These are phyloP conservation scores for Solanum hybrid DNA, from an alignment of 305 asterid species.

Conservation along the genomic window DNA sequence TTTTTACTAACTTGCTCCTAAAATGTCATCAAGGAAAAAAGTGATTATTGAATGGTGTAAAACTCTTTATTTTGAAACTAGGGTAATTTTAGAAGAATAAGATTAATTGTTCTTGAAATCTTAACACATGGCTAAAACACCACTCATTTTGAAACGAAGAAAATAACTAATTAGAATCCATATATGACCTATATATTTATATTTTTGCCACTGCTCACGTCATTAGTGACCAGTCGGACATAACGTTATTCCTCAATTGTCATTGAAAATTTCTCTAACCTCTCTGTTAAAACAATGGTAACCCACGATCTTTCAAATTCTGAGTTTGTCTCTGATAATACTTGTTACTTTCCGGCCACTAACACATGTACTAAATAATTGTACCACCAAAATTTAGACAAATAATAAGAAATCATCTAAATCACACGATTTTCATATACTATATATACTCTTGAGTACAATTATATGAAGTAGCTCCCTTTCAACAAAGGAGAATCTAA, in stretches of 20 bases:
- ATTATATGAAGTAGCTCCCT: background rate
- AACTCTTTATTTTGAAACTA: no score
- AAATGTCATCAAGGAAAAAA: background rate
- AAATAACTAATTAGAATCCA: background rate
- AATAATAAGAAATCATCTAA: background rate
- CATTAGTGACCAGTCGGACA: accelerated
- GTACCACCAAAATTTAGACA: background rate
- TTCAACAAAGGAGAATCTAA: background rate
- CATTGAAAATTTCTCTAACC: background rate
- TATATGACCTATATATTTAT: background rate
- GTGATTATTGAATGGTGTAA: background rate
- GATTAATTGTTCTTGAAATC: background rate
- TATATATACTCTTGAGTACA: background rate
- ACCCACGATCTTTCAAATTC: background rate
- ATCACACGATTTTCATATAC: background rate
- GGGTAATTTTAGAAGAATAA: background rate
- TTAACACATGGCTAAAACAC: no score
- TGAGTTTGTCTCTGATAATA: background rate
- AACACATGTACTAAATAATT: background rate
- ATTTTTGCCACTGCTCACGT: no score
- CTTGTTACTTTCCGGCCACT: background rate
- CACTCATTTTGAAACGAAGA: no score
- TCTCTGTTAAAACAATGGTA: background rate
- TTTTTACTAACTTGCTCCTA: background rate
- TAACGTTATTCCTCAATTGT: background rate